Evolutionary conservation across 805 yeast species (phyloP), one percentile per base, ranked within the genome.

Genomic region (Wickerhamiella vanderwaltii): DNA sequence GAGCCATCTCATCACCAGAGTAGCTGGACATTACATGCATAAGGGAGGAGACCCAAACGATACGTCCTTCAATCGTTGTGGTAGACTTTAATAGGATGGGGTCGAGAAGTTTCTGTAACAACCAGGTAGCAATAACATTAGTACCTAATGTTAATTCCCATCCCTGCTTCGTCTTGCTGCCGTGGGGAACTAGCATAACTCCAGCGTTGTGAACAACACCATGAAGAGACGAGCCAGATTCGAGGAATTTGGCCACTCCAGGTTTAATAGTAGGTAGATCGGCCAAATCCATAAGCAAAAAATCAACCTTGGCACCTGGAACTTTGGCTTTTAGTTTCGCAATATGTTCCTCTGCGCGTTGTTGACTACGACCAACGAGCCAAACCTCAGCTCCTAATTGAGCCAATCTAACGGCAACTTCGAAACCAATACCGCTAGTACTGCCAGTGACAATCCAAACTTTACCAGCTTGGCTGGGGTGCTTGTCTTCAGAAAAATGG

Each of bases 121-220:
- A 50, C 40, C 62, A 67, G 22, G 71, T 69, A 2, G 69, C 76
- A 12, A 72, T 47, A 13, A 52, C 62, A 51, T 72, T 72, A 15
- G 66, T 63, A 6, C 72, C 76, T 29, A 69, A 53, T 40, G 66
- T 69, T 26, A 58, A 41, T 39, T 72, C 76, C 43, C 58, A 62
- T 6, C 71, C 73, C 53, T 72, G 73, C 9, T 52, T 46, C 4
- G 74, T 62, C 25, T 20, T 11, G 12, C 11, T 9, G 16, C 41
- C 20, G 17, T 16, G 16, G 4, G 15, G 11, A 4, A 20, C 20
- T 6, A 41, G 44, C 67, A 66, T 64, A 2, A 69, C 64, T 25
- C 71, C 71, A 7, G 72, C 72, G 49, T 69, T 69, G 48, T 65
- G 62, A 23, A 68, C 54, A 16, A 65, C 56, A 2, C 63, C 55